Conservation (phyloP, 345 rosid species). For the Pistacia vera region DNA sequence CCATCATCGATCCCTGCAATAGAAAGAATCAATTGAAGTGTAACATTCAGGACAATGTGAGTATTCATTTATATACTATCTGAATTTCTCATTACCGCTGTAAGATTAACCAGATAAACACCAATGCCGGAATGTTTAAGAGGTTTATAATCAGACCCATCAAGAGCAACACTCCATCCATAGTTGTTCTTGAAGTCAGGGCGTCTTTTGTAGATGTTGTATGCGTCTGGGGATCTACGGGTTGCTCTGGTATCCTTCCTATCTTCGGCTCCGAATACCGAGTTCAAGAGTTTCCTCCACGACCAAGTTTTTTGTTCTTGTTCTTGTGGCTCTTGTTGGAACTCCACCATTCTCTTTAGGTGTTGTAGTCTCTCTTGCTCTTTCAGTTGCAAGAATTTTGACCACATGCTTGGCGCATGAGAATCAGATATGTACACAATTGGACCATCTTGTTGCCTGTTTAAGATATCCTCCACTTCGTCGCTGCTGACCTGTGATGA, state of each 20-base stretch:
- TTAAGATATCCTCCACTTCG: slow-evolving; percentile 46
- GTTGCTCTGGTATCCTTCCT: background rate
- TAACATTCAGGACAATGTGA: too few relatives aligned
- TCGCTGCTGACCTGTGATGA: slow-evolving; percentile 46
- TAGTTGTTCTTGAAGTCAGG: slow-evolving; percentile 63
- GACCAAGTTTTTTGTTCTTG: slow-evolving; percentile 41
- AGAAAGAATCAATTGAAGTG: background rate
- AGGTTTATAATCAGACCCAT: slow-evolving; percentile 51
- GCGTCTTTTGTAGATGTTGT: slow-evolving; percentile 55
- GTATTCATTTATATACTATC: too few relatives aligned
- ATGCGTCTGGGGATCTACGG: slow-evolving; percentile 54
- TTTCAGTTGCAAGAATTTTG: slow-evolving; percentile 48
- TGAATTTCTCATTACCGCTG: slow-evolving; percentile 53
- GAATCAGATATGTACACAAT: slow-evolving; percentile 54
- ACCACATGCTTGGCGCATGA: slow-evolving; percentile 52
- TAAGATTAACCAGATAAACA: slow-evolving; percentile 72
- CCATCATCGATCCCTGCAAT: slow-evolving; percentile 88
- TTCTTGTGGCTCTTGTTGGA: slow-evolving; percentile 27
- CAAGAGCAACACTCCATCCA: slow-evolving; percentile 83
- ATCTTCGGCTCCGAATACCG: slow-evolving; percentile 27
- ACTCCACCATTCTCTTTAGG: slow-evolving; percentile 51
- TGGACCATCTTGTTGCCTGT: slow-evolving; percentile 50
- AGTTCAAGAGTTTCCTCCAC: slow-evolving; percentile 55
- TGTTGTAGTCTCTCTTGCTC: slow-evolving; percentile 54
- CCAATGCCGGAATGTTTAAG: slow-evolving; percentile 70